Conservation (phyloP, 495 filamentous ascomycete species). For the Penicillium ucsense region DNA sequence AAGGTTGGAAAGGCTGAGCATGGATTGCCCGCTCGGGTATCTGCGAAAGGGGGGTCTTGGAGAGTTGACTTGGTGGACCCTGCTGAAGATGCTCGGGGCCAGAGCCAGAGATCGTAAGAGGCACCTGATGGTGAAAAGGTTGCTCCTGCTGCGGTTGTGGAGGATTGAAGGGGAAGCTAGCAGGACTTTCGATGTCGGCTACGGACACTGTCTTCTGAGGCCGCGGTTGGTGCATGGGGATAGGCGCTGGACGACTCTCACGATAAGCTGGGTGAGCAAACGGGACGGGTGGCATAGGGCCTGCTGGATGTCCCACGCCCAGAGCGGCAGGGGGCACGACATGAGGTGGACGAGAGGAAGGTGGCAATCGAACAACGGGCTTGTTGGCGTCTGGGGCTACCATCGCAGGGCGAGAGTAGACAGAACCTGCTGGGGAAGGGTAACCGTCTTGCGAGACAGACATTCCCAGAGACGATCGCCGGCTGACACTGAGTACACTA, state of each 20-base stretch:
- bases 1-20: conserved; percentile 84
- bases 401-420: conserved; percentile 55
- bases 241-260: conserved; percentile 62
- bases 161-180: conserved; percentile 55
- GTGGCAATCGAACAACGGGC: conserved; percentile 82
- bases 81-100: conserved; percentile 50
- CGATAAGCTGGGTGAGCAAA: conserved; percentile 62
- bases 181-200: conserved; percentile 85
- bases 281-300: conserved; percentile 5
- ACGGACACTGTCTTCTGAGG: conserved; percentile 93
- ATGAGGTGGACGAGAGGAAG: conserved; percentile 39
- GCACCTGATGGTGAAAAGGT: conserved; percentile 88
- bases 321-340: conserved; percentile 18
- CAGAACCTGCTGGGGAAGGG: conserved; percentile 69
- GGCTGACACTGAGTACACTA: conserved; percentile 86
- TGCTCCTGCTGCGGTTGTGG: conserved; percentile 67
- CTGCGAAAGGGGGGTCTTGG: conserved; percentile 85
- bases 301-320: conserved; percentile 11
- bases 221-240: conserved; percentile 93
- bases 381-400: conserved; percentile 48
- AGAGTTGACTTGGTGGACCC: conserved; percentile 62
- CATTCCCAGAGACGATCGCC: conserved; percentile 78
- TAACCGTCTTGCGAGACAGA: conserved; percentile 64
- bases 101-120: conserved; percentile 53
- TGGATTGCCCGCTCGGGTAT: conserved; percentile 93